Base-by-base conservation (phyloP, 129 eudicot genomes). In the Ambrosia trifida region DNA sequence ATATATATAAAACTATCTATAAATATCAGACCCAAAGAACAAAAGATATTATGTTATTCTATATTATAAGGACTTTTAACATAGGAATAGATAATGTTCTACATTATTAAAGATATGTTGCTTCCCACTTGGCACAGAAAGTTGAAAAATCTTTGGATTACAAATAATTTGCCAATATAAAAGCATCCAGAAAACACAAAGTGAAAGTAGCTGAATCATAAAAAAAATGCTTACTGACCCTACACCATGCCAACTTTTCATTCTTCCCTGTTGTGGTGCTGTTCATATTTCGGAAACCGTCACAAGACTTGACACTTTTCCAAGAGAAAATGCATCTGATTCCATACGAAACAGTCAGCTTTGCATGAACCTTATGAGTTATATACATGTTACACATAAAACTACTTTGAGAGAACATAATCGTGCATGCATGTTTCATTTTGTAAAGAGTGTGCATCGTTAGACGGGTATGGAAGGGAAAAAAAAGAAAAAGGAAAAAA, bases 81-180 rank as follows among this genome's bases (percentile, higher is more conserved):
- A 36, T 54, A 11, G 36, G 8, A 40, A 38, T 63, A 59, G 78
- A 64, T 74, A 74, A 40, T 74, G 54, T 64, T 51, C 20, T 64
- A 64, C 19, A 33, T 47, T 19, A 36, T 11, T 64, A 52, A 64
- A 75, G 36, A 17, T 28, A 47, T 51, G 53, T 73, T 13, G 43
- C 24, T 38, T 64, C 44, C 53, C 20, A 54, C 32, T 18, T 54
- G 32, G 11, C 14, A 60, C 40, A 72, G 32, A 30, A 60, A 44
- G 30, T 19, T 66, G 44, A 11, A 11, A 46, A 2, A 62, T n/a
- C 59, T 10, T 31, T 31, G 3, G 68, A 72, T 49, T 51, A 51
- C 64, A 50, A 24, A 62, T 62, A 51, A 50, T 50, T 17, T 20
- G 64, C 72, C 54, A 72, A 73, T 75, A 24, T 54, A 53, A 43